These are phyloP conservation scores for Microcera coccophila DNA, from an alignment of 2,329 filamentous ascomycete genomes.

Conservation along the genomic window DNA sequence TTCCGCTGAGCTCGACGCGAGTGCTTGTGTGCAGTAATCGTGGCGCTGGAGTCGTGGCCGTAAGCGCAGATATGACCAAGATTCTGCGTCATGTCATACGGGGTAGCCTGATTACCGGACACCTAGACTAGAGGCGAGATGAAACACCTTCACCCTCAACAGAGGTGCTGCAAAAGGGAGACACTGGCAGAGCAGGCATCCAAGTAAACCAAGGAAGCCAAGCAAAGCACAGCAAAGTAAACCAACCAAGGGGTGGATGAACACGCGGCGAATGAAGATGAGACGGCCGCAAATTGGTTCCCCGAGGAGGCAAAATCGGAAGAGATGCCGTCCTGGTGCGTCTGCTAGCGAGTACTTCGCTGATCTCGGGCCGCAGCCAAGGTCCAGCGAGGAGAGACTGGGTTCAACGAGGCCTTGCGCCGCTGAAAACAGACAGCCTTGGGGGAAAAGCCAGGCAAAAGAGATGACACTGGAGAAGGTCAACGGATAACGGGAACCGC, in stretches of 20 bases:
- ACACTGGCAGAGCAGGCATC: too few species aligned
- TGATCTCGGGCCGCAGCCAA: background rate
- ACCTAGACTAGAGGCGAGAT: background rate
- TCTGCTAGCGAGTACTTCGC: constrained; percentile 18
- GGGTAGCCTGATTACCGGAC: background rate
- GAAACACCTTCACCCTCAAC: background rate
- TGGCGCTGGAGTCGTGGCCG: background rate
- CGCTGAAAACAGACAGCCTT: too few species aligned
- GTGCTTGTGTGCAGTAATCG: constrained; percentile 2
- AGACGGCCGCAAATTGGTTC: constrained; percentile 20
- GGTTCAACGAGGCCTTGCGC: background rate
- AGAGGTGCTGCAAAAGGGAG: too few species aligned
- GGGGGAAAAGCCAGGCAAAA: too few species aligned
- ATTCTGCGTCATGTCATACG: background rate
- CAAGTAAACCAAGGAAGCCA: too few species aligned
- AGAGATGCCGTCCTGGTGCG: constrained; percentile 10
- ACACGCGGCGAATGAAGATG: constrained; percentile 16
- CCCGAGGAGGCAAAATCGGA: constrained; percentile 15
- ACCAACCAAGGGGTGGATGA: constrained; percentile 1
- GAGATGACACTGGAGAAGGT: too few species aligned
- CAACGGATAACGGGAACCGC: constrained; percentile 9
- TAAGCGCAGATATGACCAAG: background rate
- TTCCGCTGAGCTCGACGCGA: constrained; percentile 9
- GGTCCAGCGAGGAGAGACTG: background rate
- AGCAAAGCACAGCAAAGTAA: background rate